These are phyloP conservation scores for Parietaria judaica DNA, from an alignment of 306 rosid genomes.

Conservation along the genomic window DNA sequence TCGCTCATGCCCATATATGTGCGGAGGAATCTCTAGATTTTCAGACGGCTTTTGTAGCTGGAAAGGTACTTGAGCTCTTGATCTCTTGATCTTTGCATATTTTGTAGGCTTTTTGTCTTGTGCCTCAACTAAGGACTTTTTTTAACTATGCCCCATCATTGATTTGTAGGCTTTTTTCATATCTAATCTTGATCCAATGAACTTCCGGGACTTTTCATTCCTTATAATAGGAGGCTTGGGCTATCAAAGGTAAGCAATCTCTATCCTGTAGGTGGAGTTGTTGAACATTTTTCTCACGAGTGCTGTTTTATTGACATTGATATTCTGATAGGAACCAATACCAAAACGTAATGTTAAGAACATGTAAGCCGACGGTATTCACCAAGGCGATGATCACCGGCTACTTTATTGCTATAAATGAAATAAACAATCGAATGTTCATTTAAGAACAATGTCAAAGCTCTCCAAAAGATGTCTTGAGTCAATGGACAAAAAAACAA, in stretches of 20 bases:
- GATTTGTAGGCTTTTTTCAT: slow-evolving; percentile 75
- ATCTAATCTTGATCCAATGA: slow-evolving; percentile 64
- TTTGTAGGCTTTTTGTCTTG: slow-evolving; percentile 7
- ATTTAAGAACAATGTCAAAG: too few relatives aligned
- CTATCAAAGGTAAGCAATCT: slow-evolving; percentile 54
- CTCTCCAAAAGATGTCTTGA: too few relatives aligned
- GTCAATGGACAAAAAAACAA: too few relatives aligned
- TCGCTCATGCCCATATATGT: slow-evolving; percentile 74
- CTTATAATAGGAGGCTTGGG: slow-evolving; percentile 59
- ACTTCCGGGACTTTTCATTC: slow-evolving; percentile 62
- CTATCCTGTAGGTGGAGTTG: slow-evolving; percentile 9
- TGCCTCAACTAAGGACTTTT: slow-evolving; percentile 1
- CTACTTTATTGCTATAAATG: too few relatives aligned
- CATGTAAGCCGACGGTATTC: too few relatives aligned
- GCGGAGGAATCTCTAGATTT: slow-evolving; percentile 73
- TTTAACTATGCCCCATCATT: slow-evolving; percentile 15
- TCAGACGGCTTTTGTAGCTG: slow-evolving; percentile 58
- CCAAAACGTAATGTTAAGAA: too few relatives aligned
- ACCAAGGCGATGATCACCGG: too few relatives aligned
- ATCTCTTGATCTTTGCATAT: not conserved
- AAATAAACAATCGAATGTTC: too few relatives aligned
- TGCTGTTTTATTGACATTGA: not conserved
- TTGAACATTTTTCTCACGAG: not conserved
- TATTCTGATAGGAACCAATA: too few relatives aligned
- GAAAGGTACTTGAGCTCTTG: slow-evolving; percentile 48